Conservation (phyloP, 805 yeast genomes). For the Millerago galiae region DNA sequence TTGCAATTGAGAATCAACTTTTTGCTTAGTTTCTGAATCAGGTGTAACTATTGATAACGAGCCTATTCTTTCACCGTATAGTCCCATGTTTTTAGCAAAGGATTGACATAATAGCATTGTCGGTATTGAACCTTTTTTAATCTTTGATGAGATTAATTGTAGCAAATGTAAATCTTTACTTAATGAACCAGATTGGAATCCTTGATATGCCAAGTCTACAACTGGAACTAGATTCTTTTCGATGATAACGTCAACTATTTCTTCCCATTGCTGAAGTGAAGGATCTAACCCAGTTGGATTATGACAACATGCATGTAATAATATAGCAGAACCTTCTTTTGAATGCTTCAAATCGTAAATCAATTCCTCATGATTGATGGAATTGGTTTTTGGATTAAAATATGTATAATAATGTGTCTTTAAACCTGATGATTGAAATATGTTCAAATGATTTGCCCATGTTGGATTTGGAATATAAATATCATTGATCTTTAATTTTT, state of each 20-base stretch:
- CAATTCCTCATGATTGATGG: conserved; percentile 60
- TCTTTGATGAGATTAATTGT: conserved; percentile 35
- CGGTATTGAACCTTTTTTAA: conserved; percentile 37
- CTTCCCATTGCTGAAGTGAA: conserved; percentile 70
- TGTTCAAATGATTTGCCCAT: conserved; percentile 90
- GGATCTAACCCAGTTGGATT: conserved; percentile 97
- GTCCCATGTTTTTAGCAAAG: conserved; percentile 91
- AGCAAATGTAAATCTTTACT: conserved; percentile 61
- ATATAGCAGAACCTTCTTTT: conserved; percentile 54
- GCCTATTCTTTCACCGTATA: conserved; percentile 93
- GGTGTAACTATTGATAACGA: conserved; percentile 63
- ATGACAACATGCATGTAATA: conserved; percentile 93
- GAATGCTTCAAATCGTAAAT: conserved; percentile 49
- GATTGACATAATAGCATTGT: conserved; percentile 74
- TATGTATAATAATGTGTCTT: conserved; percentile 58
- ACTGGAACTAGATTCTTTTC: conserved; percentile 64
- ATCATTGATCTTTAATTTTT: conserved; percentile 43
- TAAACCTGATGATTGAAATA: conserved; percentile 70
- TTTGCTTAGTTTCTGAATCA: conserved; percentile 41
- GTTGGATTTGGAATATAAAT: conserved; percentile 82
- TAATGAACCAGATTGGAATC: conserved; percentile 83
- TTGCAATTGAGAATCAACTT: conserved; percentile 74
- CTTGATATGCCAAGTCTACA: conserved; percentile 94
- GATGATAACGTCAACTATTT: conserved; percentile 58
- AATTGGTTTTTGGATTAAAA: conserved; percentile 56